Evolutionary conservation across 805 yeast genomes (phyloP).

Genomic region (Saturnispora sanitii): DNA sequence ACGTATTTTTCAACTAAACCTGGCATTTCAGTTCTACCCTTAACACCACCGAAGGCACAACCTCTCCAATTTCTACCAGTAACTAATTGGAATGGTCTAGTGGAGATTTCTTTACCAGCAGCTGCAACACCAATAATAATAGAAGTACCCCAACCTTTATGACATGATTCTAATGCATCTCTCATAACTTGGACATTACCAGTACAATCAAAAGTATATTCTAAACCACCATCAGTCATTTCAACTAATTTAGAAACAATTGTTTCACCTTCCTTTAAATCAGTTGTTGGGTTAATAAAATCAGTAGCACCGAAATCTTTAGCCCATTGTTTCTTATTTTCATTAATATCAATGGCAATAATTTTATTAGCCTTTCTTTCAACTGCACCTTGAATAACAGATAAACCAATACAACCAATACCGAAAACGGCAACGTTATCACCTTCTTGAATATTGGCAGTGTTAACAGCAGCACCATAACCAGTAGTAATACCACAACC

Average conservation of each 20-base stretch:
- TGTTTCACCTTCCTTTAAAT: constrained; percentile 60
- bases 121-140: constrained; percentile 97
- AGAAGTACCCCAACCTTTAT: constrained; percentile 98
- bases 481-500: constrained; percentile 99
- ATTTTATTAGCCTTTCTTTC: constrained; percentile 72
- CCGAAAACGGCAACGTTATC: constrained; percentile 96
- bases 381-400: constrained; percentile 92
- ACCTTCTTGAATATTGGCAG: constrained; percentile 84
- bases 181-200: constrained; percentile 96
- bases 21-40: constrained; percentile 94
- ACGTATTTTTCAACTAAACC: constrained; percentile 79
- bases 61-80: constrained; percentile 99
- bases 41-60: constrained; percentile 98
- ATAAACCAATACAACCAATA: constrained; percentile 94
- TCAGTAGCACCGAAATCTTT: constrained; percentile 89
- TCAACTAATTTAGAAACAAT: constrained; percentile 78
- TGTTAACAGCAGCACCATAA: constrained; percentile 92
- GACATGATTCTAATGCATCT: constrained; percentile 91
- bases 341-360: constrained; percentile 82
- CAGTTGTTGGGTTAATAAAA: constrained; percentile 69
- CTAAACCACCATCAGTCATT: constrained; percentile 95
- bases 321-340: constrained; percentile 79
- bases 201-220: constrained; percentile 94
- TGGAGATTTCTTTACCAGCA: constrained; percentile 92
- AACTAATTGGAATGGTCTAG: constrained; percentile 97